These are phyloP conservation scores for Austroboletus eburneus DNA, from an alignment of 768 basidiomycete species.

Conservation along the genomic window DNA sequence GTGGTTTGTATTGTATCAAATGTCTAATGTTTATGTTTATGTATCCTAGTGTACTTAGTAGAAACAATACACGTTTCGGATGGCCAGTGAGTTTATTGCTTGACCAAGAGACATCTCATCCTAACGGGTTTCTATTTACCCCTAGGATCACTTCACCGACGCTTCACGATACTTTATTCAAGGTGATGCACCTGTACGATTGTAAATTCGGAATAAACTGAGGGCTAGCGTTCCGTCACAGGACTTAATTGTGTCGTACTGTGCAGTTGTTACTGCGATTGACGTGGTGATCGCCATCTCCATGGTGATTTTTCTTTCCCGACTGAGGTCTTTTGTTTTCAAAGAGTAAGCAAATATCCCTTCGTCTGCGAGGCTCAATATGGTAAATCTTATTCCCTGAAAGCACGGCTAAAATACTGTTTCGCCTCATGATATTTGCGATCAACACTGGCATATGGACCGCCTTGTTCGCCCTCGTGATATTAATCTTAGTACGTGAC, in stretches of 20 bases:
- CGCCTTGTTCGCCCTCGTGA: constrained; percentile 48
- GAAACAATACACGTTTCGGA: too few species aligned
- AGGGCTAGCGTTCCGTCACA: background rate
- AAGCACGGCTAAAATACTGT: background rate
- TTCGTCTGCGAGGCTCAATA: background rate
- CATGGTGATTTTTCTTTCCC: background rate
- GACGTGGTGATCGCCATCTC: background rate
- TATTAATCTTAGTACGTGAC: constrained; percentile 1
- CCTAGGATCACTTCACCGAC: too few species aligned
- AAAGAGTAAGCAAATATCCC: background rate
- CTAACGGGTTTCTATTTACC: too few species aligned
- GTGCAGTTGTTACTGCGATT: background rate
- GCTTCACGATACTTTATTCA: too few species aligned
- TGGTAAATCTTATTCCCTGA: background rate
- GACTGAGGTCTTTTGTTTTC: background rate
- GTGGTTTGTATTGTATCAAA: too few species aligned
- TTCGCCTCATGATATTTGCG: background rate
- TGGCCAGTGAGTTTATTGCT: background rate
- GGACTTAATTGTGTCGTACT: background rate
- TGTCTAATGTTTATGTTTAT: background rate
- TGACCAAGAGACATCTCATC: too few species aligned
- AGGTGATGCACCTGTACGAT: too few species aligned
- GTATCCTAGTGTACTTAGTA: background rate
- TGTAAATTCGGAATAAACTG: too few species aligned
- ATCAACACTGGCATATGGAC: constrained; percentile 38